phyloP scores from a whole-genome alignment of 495 filamentous ascomycete genomes.

The Aspergillus heteromorphus region DNA sequence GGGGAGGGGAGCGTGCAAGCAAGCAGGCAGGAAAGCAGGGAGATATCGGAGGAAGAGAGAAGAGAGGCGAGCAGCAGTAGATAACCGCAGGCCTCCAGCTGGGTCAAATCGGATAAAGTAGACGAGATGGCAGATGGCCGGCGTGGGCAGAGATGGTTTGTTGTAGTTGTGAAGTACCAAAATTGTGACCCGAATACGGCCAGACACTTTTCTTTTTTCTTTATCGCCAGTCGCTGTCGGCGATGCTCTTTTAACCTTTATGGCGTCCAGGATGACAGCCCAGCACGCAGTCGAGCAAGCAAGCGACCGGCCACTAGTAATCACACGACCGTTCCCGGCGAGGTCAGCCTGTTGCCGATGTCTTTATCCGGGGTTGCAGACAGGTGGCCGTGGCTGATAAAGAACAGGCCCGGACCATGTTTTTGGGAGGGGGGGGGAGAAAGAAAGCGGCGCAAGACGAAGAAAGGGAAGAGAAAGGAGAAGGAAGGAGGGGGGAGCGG shows the following conservation, averaged over 20 bases:
- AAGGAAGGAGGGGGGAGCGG: background rate
- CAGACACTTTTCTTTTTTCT: background rate
- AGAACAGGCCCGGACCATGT: background rate
- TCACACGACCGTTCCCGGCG: conserved; percentile 8
- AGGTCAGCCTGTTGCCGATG: conserved; percentile 9
- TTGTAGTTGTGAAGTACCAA: background rate
- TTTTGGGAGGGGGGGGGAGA: background rate
- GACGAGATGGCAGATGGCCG: background rate
- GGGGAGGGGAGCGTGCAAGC: background rate
- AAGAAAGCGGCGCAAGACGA: background rate
- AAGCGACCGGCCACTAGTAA: background rate
- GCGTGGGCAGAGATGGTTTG: background rate
- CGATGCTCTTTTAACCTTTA: background rate
- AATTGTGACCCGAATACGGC: background rate
- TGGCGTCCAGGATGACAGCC: conserved; percentile 5
- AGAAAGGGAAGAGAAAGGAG: background rate
- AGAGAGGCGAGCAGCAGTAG: background rate
- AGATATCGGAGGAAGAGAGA: background rate
- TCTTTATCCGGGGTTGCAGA: conserved; percentile 10
- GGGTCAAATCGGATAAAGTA: background rate
- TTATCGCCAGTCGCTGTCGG: background rate
- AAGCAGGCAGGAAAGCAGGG: background rate
- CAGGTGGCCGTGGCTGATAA: background rate
- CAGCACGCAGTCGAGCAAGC: background rate
- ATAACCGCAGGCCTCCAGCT: background rate